Evolutionary conservation across 768 basidiomycete species (phyloP), one percentile per base, ranked within the genome.

Genomic region (Chalciporus pseudorubinellus): DNA sequence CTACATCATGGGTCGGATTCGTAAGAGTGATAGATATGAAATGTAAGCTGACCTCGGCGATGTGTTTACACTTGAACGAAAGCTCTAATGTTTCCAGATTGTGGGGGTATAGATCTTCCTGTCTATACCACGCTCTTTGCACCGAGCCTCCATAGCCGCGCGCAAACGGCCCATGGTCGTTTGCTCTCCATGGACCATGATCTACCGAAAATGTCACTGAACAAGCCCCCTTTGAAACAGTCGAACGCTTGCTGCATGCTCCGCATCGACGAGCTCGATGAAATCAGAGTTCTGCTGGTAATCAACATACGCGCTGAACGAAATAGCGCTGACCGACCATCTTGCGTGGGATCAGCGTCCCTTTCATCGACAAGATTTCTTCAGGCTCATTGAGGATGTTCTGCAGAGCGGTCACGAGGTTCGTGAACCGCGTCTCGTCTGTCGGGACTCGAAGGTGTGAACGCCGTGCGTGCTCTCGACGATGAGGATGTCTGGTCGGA

Each of bases 391-490:
- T 89, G 79, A 90, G 82, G 55, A 95, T 92, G 63, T 89, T 90
- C 93, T 95, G 79, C 33, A 36, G 45, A 46, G 84, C 84, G 62
- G 92, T 89, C n/a, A 99, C 88, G n/a, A 94, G 77, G 54, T 72
- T 83, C 1, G 91, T 94, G 63, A 99, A 97, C 16, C 93, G 82
- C 9, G 77, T 76, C 65, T 98, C 95, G 65, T 95, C 95, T 59
- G 85, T 48, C 94, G 76, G 14, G 80, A 79, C 68, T 92, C 93
- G 26, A 92, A 75, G 24, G 83, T 94, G 61, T 97, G 95, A 6
- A 95, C 92, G 14, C 95, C 95, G 56, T 90, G 98, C 0, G 95
- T 99, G 65, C 92, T 94, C 72, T 99, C 95, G 43, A 94, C 89
- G 54, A 99, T 92, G 63, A 98, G 83, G 16, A 98, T 92, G 62